These are phyloP conservation scores for Postia placenta DNA, from an alignment of 768 basidiomycete genomes.

Conservation along the genomic window DNA sequence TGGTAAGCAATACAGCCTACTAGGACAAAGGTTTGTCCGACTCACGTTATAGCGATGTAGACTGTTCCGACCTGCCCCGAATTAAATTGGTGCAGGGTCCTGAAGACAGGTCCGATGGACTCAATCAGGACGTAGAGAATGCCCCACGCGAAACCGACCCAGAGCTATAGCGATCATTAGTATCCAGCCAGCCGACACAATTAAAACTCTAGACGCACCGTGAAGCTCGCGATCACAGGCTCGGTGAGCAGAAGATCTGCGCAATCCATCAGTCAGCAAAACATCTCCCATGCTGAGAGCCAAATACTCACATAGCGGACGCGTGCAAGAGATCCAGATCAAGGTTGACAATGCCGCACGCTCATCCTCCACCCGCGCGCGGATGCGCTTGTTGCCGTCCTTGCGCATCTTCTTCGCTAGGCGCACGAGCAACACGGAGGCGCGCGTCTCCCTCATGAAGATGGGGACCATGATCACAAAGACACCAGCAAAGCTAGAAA, in stretches of 20 bases:
- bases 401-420: slow-evolving; percentile 60
- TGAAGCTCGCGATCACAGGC: slow-evolving; percentile 68
- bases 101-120: slow-evolving; percentile 56
- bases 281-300: background rate
- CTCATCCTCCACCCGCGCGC: slow-evolving; percentile 59
- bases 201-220: slow-evolving; percentile 34
- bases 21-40: no score
- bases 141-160: slow-evolving; percentile 74
- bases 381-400: slow-evolving; percentile 56
- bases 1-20: no score
- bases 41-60: slow-evolving; percentile 51
- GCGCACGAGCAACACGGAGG: slow-evolving; percentile 60
- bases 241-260: slow-evolving; percentile 65
- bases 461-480: slow-evolving; percentile 46
- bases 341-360: slow-evolving; percentile 46
- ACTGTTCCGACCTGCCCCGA: slow-evolving; percentile 53
- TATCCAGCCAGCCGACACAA: background rate
- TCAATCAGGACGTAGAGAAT: slow-evolving; percentile 63
- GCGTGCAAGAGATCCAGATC: slow-evolving; percentile 64
- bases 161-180: slow-evolving; percentile 36
- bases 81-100: slow-evolving; percentile 51
- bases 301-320: slow-evolving; percentile 57
- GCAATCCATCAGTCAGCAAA: background rate
- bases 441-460: slow-evolving; percentile 68
- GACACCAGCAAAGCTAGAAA: slow-evolving; percentile 41